Percentiles rank a stretch among this genome's conserved stretches.
These are phyloP conservation scores for Raffaelea deltoideospora DNA, from an alignment of 2,329 filamentous ascomycete genomes.

Conservation along the genomic window DNA sequence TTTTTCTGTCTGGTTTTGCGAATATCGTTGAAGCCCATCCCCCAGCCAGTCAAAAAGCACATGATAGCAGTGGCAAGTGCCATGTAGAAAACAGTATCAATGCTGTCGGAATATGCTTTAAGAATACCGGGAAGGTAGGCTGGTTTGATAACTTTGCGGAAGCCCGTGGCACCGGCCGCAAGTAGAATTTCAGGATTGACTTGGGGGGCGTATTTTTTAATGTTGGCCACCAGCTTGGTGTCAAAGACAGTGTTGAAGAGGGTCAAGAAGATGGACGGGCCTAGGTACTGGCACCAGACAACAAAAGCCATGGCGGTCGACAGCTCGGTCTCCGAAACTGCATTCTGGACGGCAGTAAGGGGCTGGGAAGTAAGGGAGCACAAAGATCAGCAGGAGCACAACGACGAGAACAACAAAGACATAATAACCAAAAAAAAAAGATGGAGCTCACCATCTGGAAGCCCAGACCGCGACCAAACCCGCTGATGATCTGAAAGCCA, in stretches of 20 bases:
- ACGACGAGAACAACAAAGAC: no score
- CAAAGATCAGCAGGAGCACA: neutral
- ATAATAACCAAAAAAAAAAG: neutral
- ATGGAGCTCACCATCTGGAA: constrained; percentile 12
- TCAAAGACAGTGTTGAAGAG: constrained; percentile 38
- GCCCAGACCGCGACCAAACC: constrained; percentile 13
- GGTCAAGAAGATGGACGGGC: constrained; percentile 31
- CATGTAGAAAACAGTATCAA: constrained; percentile 25
- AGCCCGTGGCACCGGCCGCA: constrained; percentile 11
- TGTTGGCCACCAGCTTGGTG: constrained; percentile 17
- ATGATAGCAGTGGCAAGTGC: neutral
- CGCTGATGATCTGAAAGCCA: constrained; percentile 17
- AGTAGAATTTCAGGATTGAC: constrained; percentile 4
- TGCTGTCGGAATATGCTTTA: constrained; percentile 19
- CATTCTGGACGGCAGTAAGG: constrained; percentile 14
- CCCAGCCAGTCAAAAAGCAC: no score
- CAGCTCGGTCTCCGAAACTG: constrained; percentile 11
- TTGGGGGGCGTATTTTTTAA: constrained; percentile 2
- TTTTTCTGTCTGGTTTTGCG: no score
- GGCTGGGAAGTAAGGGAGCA: constrained; percentile 8
- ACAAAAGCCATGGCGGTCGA: constrained; percentile 17
- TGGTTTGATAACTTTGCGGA: constrained; percentile 17
- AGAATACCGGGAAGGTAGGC: constrained; percentile 19
- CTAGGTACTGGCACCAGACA: constrained; percentile 35
- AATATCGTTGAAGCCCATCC: no score